Evolutionary conservation across 2,329 filamentous ascomycete species (phyloP), one percentile per base, ranked within the genome.

Genomic region (Cladobotryum mycophilum): DNA sequence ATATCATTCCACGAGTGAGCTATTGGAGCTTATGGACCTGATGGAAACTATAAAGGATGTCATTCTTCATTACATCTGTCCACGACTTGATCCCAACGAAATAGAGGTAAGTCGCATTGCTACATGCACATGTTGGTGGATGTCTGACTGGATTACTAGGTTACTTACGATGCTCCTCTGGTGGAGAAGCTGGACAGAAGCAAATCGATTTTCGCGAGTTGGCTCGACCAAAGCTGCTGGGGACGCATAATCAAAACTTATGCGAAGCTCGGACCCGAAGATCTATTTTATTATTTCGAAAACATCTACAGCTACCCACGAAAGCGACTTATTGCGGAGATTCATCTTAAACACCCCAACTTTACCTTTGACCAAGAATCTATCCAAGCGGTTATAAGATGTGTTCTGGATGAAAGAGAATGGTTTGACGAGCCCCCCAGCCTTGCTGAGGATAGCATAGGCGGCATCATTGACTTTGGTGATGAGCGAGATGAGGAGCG

Each of bases 271-370:
- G 66, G 69, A 4, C 78, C 78, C 0, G 61, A 68, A 11, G 68
- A 76, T 49, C 67, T 81, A n/a, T 69, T 77, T 55, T 65, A 73
- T 53, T 70, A 79, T 50, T 68, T 80, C 41, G 67, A 73, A 25
- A 69, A 73, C 48, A 70, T 70, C 15, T 73, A 74, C 58, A 69
- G 65, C 48, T 76, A 74, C 41, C 71, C 72, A 18, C 73, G 71
- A 44, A 64, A 63, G 30, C 70, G 71, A 9, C 70, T 79, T 8
- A 67, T 79, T 11, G 56, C 60, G 5, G 70, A 72, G 48, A 66
- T 76, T 4, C 68, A 64, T 5, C 56, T 67, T 4, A 65, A 65
- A 11, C 69, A 72, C 17, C 69, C 70, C 3, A 64, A 65, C 40
- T 74, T 80, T 44, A 69, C 67, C 9, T 66, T 67, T 35, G 75